Conservation (phyloP, 106 monocot species). For the Acorus gramineus region DNA sequence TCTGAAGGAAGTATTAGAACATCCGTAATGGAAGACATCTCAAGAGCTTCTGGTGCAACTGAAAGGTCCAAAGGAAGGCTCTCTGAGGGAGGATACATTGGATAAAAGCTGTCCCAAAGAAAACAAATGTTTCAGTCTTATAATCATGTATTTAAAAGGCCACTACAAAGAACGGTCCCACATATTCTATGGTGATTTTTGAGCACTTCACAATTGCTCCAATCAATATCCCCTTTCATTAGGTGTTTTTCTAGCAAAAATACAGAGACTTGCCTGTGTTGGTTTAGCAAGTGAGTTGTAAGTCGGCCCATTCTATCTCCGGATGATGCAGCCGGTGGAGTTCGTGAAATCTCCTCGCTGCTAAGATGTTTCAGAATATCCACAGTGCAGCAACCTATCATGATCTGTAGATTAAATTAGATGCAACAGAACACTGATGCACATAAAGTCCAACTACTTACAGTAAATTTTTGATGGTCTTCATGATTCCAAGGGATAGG, state of each 20-base stretch:
- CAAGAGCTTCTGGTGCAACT: conserved; percentile 73
- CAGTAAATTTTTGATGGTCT: too few relatives aligned
- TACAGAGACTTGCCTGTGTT: conserved; percentile 45
- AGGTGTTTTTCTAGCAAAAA: too few relatives aligned
- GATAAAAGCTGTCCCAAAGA: conserved; percentile 55
- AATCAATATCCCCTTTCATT: too few relatives aligned
- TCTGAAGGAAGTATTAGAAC: conserved; percentile 85
- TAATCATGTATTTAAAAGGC: too few relatives aligned
- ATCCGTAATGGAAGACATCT: conserved; percentile 49
- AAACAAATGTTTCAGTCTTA: neutral
- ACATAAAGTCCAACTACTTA: too few relatives aligned
- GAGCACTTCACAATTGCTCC: too few relatives aligned
- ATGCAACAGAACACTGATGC: neutral
- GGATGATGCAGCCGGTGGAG: conserved; percentile 29
- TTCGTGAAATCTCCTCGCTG: conserved; percentile 77
- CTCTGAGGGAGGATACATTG: conserved; percentile 66
- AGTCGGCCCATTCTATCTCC: conserved; percentile 69
- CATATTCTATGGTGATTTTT: too few relatives aligned
- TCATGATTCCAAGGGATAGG: too few relatives aligned
- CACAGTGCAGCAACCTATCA: conserved; percentile 62
- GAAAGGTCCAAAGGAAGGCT: conserved; percentile 80
- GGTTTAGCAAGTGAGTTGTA: conserved; percentile 61
- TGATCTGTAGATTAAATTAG: conserved; percentile 36
- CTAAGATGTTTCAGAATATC: conserved; percentile 96
- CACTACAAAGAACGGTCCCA: too few relatives aligned